A percentile compares a stretch with the other conserved stretches of the same genome.
Conservation (phyloP, 129 eudicot genomes). For the Escallonia rubra region DNA sequence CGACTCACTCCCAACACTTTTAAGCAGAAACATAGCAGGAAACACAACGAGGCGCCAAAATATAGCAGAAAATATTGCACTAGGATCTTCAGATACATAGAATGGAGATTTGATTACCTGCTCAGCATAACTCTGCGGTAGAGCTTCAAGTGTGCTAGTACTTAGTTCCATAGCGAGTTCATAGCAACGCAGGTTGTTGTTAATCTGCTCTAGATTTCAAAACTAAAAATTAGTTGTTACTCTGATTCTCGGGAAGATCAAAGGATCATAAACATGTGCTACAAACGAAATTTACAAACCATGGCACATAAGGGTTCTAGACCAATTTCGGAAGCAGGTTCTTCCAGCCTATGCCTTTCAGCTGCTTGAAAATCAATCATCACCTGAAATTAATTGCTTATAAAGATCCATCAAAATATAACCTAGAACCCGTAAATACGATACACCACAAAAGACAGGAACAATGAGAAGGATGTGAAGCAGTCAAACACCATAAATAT, state of each 20-base stretch:
- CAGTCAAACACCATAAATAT: background rate
- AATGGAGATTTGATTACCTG: constrained; percentile 47
- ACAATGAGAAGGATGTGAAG: too few relatives aligned
- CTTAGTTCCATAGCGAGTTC: constrained; percentile 97
- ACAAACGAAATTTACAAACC: constrained; percentile 40
- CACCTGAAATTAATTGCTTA: constrained; percentile 40
- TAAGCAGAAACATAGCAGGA: too few relatives aligned
- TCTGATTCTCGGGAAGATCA: constrained; percentile 1
- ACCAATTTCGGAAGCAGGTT: constrained; percentile 98
- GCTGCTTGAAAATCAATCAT: constrained; percentile 98
- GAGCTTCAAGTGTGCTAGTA: constrained; percentile 92
- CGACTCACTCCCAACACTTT: too few relatives aligned
- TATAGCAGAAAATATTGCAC: too few relatives aligned
- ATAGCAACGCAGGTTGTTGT: constrained; percentile 90
- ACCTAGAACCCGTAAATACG: background rate
- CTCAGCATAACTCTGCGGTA: constrained; percentile 80
- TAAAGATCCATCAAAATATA: constrained; percentile 12
- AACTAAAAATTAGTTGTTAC: background rate
- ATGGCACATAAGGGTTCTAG: constrained; percentile 90
- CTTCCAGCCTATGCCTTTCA: constrained; percentile 79
- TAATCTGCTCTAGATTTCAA: constrained; percentile 47
- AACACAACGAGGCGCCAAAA: too few relatives aligned
- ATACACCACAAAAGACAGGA: background rate
- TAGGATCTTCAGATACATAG: background rate
- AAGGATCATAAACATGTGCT: background rate